Evolutionary conservation across 192 early-diverging fungal species (phyloP), one percentile per base, ranked within the genome.

Genomic region (Rhizophagus clarus): DNA sequence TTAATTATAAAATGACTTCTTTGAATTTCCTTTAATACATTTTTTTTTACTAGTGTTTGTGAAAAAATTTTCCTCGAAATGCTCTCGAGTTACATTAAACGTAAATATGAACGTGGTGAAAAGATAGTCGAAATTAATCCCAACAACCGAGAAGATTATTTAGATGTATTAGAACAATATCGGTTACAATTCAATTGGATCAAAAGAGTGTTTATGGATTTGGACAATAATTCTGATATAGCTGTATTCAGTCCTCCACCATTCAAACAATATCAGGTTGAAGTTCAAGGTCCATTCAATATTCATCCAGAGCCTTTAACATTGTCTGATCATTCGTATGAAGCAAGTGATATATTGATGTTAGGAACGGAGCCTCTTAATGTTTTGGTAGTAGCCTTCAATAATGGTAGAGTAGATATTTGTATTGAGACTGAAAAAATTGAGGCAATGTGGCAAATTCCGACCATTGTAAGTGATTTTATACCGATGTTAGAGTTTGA

Each of bases 361-460:
- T 32, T 88, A 61, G 81, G 87, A 2, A 78, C 84, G 1, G 81
- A 89, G 31, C 85, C 85, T 10, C 68, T 89, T 3, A 86, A 87
- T 5, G 81, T 94, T 14, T 40, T 95, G 15, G 86, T 83, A 9
- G 74, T 95, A 20, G 91, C 90, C 8, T 87, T 86, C 79, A 87
- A 86, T 24, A 88, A 93, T 79, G 90, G 90, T 1, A 85, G 83
- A 32, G 80, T 94, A 32, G 91, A 92, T 37, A 84, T 92, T 29
- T 92, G 86, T 84, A 87, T 92, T 8, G 89, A 89, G 47, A 82
- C 89, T 60, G 88, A 90, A 62, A 82, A 80, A 17, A 74, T 87
- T 3, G 74, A 76, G 45, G 81, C 82, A n/a, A 81, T 79, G 4
- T 89, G 86, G 88, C 34, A 70, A 26, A 56, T 22, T 56, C 51